Evolutionary conservation across 495 filamentous ascomycete genomes (phyloP).

Genomic region (Neurospora intermedia): DNA sequence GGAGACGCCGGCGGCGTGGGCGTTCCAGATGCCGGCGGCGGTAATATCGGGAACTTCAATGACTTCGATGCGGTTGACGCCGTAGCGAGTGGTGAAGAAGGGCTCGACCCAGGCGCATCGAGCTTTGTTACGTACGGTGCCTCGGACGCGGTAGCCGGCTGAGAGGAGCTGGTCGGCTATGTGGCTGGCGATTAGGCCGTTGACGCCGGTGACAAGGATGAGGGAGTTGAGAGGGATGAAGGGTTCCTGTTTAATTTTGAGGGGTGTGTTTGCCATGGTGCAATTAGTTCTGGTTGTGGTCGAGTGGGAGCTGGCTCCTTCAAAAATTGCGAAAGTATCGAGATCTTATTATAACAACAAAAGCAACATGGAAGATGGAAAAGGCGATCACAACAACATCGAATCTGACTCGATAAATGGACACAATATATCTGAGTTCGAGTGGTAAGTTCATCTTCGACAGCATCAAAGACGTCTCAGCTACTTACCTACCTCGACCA

Average conservation of each 20-base stretch:
- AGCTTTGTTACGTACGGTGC: constrained; percentile 33
- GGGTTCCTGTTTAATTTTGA: constrained; percentile 6
- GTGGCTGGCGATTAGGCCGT: constrained; percentile 46
- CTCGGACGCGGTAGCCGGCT: constrained; percentile 40
- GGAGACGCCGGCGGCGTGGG: constrained; percentile 25
- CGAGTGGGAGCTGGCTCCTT: neutral
- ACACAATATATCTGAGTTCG: neutral
- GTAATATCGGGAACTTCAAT: constrained; percentile 29
- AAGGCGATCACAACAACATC: neutral
- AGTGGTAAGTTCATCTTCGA: neutral
- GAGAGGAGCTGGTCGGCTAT: constrained; percentile 35
- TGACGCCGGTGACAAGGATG: constrained; percentile 46
- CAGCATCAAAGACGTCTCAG: neutral
- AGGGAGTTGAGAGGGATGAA: constrained; percentile 12
- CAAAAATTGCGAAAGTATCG: neutral
- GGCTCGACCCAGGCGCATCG: constrained; percentile 33
- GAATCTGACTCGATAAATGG: neutral
- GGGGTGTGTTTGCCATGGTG: neutral
- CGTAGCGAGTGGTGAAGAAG: constrained; percentile 30
- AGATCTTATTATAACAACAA: too few species aligned
- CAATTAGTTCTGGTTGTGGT: neutral
- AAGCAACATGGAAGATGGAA: neutral
- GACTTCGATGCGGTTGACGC: constrained; percentile 24
- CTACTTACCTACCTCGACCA: neutral
- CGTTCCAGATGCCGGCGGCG: constrained; percentile 25